Percentiles rank a stretch among this genome's conserved stretches.
phyloP scores from a whole-genome alignment of 1,284 basidiomycete genomes.

The Phylloporus sp. region DNA sequence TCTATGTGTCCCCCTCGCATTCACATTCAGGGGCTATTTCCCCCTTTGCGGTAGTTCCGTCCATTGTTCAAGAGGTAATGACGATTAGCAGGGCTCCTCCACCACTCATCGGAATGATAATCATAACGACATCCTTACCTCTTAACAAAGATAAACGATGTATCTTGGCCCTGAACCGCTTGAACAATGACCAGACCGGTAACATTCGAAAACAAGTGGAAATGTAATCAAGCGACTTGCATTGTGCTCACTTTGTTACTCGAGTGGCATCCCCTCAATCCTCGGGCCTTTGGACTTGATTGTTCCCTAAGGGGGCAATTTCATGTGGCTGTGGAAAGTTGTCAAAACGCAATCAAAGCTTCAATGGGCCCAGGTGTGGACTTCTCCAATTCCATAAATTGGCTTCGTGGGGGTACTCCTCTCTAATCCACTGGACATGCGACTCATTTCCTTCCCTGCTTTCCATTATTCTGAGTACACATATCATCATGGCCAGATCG shows the following conservation, averaged over 20 bases:
- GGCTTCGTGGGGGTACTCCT: neutral
- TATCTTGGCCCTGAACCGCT: neutral
- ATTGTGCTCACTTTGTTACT: neutral
- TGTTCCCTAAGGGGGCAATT: neutral
- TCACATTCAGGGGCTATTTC: neutral
- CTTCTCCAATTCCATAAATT: neutral
- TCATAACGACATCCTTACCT: neutral
- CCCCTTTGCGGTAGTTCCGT: neutral
- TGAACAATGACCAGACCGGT: neutral
- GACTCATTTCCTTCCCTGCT: neutral
- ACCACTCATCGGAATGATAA: neutral
- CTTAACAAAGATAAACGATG: too few species aligned
- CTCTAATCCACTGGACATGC: neutral
- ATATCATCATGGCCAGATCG: neutral
- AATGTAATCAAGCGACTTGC: neutral
- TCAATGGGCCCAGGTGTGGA: neutral
- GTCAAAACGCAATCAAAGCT: neutral
- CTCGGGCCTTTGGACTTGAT: neutral
- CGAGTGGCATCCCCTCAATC: neutral
- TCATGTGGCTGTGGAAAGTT: slow-evolving; percentile 3
- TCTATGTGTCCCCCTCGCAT: neutral
- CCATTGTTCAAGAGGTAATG: neutral
- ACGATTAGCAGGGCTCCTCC: neutral
- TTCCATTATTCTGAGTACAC: neutral
- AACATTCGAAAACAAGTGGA: neutral